Percentiles rank a stretch among this genome's conserved stretches.
Evolutionary conservation across 2,329 filamentous ascomycete species (phyloP).

Genomic region (Hypoxylon sp.): DNA sequence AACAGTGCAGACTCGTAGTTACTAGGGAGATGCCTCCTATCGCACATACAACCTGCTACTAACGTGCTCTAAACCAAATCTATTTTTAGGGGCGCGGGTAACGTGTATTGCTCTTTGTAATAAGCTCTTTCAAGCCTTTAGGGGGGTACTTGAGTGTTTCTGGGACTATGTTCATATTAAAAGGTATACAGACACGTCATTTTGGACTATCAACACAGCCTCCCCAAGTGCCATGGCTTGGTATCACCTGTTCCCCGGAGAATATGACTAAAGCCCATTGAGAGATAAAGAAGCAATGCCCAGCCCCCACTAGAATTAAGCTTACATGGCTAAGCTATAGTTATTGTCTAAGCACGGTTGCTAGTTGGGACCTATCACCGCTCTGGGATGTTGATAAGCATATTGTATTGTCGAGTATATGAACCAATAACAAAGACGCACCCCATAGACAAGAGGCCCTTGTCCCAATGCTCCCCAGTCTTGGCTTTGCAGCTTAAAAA

Average conservation of each 20-base stretch:
- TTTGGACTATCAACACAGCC: slow-evolving; percentile 20
- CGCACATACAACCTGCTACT: background rate
- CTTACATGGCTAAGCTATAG: background rate
- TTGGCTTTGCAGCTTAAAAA: slow-evolving; percentile 2
- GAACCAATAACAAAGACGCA: slow-evolving; percentile 1
- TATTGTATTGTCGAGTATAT: slow-evolving; percentile 2
- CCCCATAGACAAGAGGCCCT: background rate
- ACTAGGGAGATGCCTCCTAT: slow-evolving; percentile 6
- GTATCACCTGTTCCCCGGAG: background rate
- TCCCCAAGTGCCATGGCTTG: slow-evolving; percentile 3
- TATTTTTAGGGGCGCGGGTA: background rate
- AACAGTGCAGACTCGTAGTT: background rate
- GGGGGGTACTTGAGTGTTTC: background rate
- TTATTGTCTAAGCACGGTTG: background rate
- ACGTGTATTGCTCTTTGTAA: background rate
- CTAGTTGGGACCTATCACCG: background rate
- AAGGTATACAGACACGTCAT: slow-evolving; percentile 18
- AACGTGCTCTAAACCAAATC: background rate
- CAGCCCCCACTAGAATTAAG: background rate
- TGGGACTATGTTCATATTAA: background rate
- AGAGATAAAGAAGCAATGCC: background rate
- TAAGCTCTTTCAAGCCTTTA: background rate
- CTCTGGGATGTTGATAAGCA: background rate
- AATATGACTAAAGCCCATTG: background rate
- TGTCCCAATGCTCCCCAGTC: background rate